Conservation (phyloP, 106 monocot genomes). For the Phalaenopsis equestris region DNA sequence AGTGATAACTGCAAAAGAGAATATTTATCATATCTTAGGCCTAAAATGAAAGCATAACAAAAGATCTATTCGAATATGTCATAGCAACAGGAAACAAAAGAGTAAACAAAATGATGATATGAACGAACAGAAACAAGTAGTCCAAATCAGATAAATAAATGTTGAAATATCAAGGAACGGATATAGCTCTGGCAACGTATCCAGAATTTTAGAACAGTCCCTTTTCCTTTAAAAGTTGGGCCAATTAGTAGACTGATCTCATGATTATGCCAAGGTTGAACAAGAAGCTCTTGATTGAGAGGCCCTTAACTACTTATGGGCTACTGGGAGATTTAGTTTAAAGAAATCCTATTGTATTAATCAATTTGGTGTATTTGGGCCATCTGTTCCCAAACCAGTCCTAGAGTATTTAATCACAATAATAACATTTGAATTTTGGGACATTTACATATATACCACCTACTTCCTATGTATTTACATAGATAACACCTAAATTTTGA, state of each 20-base stretch:
- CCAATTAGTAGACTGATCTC: background rate
- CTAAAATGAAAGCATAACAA: background rate
- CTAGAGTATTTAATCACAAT: background rate
- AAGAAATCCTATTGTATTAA: background rate
- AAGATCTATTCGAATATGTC: background rate
- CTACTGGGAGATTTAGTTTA: background rate
- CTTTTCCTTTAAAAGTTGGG: background rate
- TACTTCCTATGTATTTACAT: too few relatives aligned
- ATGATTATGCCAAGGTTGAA: background rate
- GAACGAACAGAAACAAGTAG: background rate
- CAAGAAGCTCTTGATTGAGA: background rate
- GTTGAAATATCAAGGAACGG: background rate
- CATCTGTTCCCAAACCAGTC: too few relatives aligned
- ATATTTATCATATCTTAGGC: constrained; percentile 5
- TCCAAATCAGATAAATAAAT: background rate
- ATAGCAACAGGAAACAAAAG: background rate
- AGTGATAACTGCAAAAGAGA: constrained; percentile 47
- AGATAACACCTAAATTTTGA: too few relatives aligned
- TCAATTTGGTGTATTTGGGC: background rate
- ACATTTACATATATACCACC: too few relatives aligned
- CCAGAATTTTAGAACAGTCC: background rate
- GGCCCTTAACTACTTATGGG: background rate
- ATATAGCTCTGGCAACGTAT: background rate
- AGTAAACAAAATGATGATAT: background rate
- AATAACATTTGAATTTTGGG: background rate